Evolutionary conservation across 1,139 yeast species (phyloP).

Genomic region (Yamadazyma trypodendri): DNA sequence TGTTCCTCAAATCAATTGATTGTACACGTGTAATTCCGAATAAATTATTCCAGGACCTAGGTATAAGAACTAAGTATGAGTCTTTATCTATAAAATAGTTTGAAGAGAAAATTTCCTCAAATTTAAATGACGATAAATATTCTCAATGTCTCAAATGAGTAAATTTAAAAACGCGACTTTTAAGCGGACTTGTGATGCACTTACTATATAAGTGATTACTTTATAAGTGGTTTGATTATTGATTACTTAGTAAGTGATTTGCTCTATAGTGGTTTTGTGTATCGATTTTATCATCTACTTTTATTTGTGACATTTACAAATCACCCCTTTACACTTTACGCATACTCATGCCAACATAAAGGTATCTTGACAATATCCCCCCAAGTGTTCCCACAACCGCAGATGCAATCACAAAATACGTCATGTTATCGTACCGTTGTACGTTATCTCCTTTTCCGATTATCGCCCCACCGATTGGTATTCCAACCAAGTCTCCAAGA

Average conservation of each 20-base stretch:
- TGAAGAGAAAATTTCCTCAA: constrained; percentile 2
- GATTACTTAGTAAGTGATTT: no score
- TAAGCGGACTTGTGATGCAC: no score
- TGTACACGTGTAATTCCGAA: no score
- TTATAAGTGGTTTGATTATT: no score
- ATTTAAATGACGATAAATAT: constrained; percentile 1
- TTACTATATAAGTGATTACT: no score
- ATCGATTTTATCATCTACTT: no score
- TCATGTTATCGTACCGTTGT: constrained; percentile 26
- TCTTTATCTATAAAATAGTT: background rate
- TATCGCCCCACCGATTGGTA: constrained; percentile 39
- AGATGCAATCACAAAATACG: constrained; percentile 25
- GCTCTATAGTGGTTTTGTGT: no score
- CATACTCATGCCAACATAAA: constrained; percentile 24
- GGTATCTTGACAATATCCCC: constrained; percentile 24
- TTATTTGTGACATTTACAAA: no score
- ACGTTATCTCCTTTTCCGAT: constrained; percentile 18
- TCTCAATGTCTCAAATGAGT: background rate
- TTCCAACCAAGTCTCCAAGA: constrained; percentile 33
- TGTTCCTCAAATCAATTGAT: no score
- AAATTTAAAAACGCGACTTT: background rate
- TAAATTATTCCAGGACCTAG: background rate
- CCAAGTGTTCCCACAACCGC: constrained; percentile 27
- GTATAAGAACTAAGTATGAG: background rate
- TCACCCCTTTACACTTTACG: constrained; percentile 4